Conservation (phyloP, 345 rosid genomes). For the Turritis glabra region DNA sequence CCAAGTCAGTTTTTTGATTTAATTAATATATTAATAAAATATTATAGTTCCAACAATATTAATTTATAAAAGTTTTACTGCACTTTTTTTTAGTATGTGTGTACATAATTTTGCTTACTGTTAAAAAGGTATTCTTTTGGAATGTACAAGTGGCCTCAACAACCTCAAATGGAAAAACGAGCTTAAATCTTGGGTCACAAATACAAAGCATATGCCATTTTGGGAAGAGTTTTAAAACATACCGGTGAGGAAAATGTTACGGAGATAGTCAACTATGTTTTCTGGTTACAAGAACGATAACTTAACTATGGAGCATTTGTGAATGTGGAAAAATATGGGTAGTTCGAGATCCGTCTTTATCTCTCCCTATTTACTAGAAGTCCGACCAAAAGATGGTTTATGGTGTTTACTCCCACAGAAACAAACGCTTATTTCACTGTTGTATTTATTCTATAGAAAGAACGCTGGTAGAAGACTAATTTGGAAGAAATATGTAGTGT, state of each 20-base stretch:
- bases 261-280: not conserved
- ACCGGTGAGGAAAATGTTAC: not conserved
- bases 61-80: too few species aligned
- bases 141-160: not conserved
- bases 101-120: not conserved
- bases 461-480: too few species aligned
- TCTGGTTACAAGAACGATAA: not conserved
- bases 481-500: too few species aligned
- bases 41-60: too few species aligned
- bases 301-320: not conserved
- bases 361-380: not conserved
- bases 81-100: too few species aligned
- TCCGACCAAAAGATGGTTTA: not conserved
- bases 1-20: too few species aligned
- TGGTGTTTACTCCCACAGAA: not conserved
- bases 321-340: not conserved
- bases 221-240: not conserved
- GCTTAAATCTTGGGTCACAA: not conserved
- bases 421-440: too few species aligned
- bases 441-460: too few species aligned
- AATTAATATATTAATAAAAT: too few species aligned
- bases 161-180: not conserved
- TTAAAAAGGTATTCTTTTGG: not conserved
- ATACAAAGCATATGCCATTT: not conserved
- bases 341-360: not conserved